Percentiles rank a stretch among this genome's conserved stretches.
phyloP scores from a whole-genome alignment of 768 basidiomycete species.

The Rossbeevera mucosa region DNA sequence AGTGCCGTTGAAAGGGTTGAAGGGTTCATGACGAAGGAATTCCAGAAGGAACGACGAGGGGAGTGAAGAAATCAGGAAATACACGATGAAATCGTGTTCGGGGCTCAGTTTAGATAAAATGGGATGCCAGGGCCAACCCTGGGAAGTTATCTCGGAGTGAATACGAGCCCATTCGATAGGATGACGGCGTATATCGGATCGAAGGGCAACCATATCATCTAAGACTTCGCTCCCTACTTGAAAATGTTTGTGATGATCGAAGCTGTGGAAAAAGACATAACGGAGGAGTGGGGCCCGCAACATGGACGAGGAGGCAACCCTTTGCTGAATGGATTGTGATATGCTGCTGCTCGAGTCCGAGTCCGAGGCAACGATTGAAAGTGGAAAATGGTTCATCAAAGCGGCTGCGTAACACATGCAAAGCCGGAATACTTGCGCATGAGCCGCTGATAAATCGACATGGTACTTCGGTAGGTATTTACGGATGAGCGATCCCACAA shows the following conservation, averaged over 20 bases:
- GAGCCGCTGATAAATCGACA: background rate
- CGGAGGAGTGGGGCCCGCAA: background rate
- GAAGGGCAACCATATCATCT: background rate
- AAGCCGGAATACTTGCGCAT: background rate
- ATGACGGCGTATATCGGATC: background rate
- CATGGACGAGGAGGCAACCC: background rate
- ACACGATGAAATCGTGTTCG: background rate
- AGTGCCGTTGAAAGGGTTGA: constrained; percentile 1
- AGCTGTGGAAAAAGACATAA: background rate
- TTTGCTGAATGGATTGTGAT: background rate
- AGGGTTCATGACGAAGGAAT: background rate
- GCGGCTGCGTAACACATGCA: background rate
- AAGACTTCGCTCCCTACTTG: background rate
- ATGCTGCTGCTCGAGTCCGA: background rate
- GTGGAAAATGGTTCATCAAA: background rate
- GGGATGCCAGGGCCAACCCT: background rate
- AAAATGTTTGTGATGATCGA: background rate
- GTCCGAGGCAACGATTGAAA: background rate
- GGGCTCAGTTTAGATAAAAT: background rate
- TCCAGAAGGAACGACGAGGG: background rate
- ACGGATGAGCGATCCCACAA: background rate
- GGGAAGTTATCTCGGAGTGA: background rate
- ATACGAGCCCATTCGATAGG: background rate
- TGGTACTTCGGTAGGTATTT: background rate
- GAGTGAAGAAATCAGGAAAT: background rate